These are phyloP conservation scores for Auriscalpium orientale DNA, from an alignment of 768 basidiomycete genomes.

Conservation along the genomic window DNA sequence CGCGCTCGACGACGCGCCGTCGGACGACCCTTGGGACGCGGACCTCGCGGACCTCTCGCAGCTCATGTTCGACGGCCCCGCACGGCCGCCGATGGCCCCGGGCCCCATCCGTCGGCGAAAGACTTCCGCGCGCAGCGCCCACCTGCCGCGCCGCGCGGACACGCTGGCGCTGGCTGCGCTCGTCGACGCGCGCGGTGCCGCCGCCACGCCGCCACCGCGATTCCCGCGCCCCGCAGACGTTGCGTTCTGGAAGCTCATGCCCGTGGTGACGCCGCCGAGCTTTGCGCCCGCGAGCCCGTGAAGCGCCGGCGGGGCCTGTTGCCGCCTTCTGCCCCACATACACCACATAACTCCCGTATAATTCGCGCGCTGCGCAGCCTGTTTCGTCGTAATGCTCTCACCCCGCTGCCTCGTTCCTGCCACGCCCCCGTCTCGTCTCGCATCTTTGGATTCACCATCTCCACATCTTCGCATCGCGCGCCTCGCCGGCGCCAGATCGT, in stretches of 20 bases:
- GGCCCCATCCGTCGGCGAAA: constrained; percentile 16
- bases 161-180: constrained; percentile 3
- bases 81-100: constrained; percentile 1
- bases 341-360: too few relatives aligned
- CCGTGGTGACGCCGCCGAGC: constrained; percentile 11
- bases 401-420: too few relatives aligned
- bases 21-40: constrained; percentile 6
- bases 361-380: too few relatives aligned
- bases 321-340: too few relatives aligned
- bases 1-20: constrained; percentile 9
- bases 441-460: too few relatives aligned
- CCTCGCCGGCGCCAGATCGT: too few relatives aligned
- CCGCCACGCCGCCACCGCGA: constrained; percentile 15
- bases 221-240: constrained; percentile 11
- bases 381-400: too few relatives aligned
- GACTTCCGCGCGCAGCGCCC: constrained; percentile 1
- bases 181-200: background rate
- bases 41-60: constrained; percentile 16
- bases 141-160: constrained; percentile 3
- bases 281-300: too few relatives aligned
- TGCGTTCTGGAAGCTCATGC: constrained; percentile 14
- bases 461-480: too few relatives aligned
- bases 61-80: constrained; percentile 7
- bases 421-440: too few relatives aligned
- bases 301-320: too few relatives aligned